Conservation (phyloP, 2,329 filamentous ascomycete genomes). For the Sporothrix phasma region DNA sequence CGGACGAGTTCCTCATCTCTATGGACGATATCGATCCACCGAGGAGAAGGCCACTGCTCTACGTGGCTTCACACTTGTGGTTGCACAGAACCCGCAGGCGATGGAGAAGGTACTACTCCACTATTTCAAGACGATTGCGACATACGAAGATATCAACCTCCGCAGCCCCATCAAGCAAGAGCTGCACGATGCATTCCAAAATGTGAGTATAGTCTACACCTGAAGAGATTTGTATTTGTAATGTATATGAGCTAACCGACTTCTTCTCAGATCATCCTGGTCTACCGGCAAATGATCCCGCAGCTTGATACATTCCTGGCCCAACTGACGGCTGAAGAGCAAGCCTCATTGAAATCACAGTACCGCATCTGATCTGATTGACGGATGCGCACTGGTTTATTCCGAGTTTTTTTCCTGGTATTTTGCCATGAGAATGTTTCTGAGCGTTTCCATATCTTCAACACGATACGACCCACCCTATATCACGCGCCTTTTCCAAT, state of each 20-base stretch:
- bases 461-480: background rate
- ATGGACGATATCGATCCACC: constrained; percentile 81
- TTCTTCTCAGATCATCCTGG: constrained; percentile 37
- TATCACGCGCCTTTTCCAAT: background rate
- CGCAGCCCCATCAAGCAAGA: constrained; percentile 53
- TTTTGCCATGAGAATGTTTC: background rate
- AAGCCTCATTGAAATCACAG: constrained; percentile 37
- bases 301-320: constrained; percentile 46
- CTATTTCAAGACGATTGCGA: constrained; percentile 77
- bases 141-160: constrained; percentile 57
- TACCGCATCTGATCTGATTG: constrained; percentile 34
- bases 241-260: constrained; percentile 10
- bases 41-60: constrained; percentile 94
- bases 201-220: no score
- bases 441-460: background rate
- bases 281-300: constrained; percentile 50
- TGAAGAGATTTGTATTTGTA: no score
- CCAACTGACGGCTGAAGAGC: constrained; percentile 41
- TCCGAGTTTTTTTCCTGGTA: background rate
- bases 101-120: constrained; percentile 78
- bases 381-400: background rate
- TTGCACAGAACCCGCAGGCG: constrained; percentile 77
- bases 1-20: constrained; percentile 67
- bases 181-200: constrained; percentile 63
- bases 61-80: constrained; percentile 76